Evolutionary conservation across 441 rosid species (phyloP), one percentile per base, ranked within the genome.

Genomic region (Erodium trifolium): DNA sequence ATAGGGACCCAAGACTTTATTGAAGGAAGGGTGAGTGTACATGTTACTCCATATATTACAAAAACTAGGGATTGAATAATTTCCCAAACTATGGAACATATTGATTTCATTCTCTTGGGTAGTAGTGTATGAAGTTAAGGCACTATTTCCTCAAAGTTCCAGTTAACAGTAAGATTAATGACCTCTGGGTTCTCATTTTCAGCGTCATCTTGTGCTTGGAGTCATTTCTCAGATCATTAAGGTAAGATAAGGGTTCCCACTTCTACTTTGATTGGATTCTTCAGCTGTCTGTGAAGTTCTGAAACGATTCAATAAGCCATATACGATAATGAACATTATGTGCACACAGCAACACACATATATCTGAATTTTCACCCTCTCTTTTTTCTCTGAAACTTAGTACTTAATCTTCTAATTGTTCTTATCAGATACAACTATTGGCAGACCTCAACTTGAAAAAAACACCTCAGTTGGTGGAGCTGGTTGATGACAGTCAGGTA

Each of bases 161-260:
- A 47, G 19, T 66, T 43, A 70, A 51, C n/a, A 41, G 11, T 68
- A 68, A 71, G 70, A 55, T 8, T 63, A 65, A 59, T 66, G 16
- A 68, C 70, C 66, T 69, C 4, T 23, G 49, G 69, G 72, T 73
- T 79, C 55, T 70, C 63, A 35, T 73, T 84, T 80, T 71, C 88
- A 95, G 99, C 99, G 95, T 49, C 93, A 95, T 85, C 88, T 92
- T 66, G 82, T 95, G 17, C 97, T 95, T 80, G 99, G 99, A 73
- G 76, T 95, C 83, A 92, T 95, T 75, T 95, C 98, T 71, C 99
- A 95, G 85, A 91, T 95, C 47, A 79, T 95, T 35, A 95, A 95
- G 98, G 99, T 95, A 89, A 90, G 91, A 86, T 62, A 62, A 10
- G 35, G 37, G 4, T 62, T 53, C 66, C 39, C 34, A 63, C 67